phyloP scores from a whole-genome alignment of 2,329 filamentous ascomycete genomes.

The Hypomyces rosellus region DNA sequence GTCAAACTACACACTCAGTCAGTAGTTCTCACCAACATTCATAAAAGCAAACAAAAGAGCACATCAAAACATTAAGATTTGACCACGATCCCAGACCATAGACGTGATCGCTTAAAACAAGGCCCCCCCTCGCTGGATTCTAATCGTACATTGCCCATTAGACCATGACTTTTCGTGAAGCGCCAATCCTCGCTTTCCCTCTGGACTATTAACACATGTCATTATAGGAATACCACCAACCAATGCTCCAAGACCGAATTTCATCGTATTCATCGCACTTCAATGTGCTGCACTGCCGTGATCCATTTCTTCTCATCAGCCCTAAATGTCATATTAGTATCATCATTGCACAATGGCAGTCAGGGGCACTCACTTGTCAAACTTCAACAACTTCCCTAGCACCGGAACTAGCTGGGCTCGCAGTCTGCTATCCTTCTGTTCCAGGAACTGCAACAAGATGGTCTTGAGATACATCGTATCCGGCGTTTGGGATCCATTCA shows the following conservation, averaged over 20 bases:
- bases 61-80: not conserved
- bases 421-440: conserved; percentile 71
- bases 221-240: not conserved
- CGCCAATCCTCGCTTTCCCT: no score
- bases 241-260: not conserved
- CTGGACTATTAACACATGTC: no score
- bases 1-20: no score
- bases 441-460: conserved; percentile 72
- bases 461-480: conserved; percentile 70
- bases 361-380: conserved; percentile 58
- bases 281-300: conserved; percentile 20
- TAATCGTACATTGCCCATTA: not conserved
- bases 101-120: no score
- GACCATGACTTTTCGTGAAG: no score
- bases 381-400: conserved; percentile 66
- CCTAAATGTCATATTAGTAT: conserved; percentile 9
- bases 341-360: not conserved
- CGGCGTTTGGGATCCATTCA: conserved; percentile 21
- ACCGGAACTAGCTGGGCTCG: conserved; percentile 73
- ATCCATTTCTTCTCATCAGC: conserved; percentile 22
- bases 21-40: no score
- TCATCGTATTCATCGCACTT: conserved; percentile 8
- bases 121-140: not conserved
- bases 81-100: not conserved
- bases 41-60: not conserved